Conservation (phyloP, 163 green algal genomes). For the Scenedesmus sp. region DNA sequence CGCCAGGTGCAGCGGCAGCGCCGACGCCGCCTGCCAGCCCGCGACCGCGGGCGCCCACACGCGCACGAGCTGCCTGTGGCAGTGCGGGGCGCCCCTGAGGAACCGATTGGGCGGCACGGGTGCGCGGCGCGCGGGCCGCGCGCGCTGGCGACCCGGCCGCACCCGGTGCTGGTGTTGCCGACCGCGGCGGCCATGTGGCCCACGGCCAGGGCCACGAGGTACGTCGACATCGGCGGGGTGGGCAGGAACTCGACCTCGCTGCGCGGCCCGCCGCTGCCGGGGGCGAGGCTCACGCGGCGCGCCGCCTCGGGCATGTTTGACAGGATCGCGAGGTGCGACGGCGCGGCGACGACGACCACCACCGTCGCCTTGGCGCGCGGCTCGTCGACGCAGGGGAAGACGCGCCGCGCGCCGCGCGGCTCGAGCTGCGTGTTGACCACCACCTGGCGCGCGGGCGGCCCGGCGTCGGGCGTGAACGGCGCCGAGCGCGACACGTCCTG, state of each 20-base stretch:
- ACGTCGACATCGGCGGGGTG: constrained; percentile 58
- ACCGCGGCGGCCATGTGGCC: constrained; percentile 36
- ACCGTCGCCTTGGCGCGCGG: constrained; percentile 57
- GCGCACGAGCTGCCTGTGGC: neutral
- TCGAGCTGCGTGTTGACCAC: constrained; percentile 57
- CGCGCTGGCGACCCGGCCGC: too few species aligned
- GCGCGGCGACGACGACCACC: constrained; percentile 44
- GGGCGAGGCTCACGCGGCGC: neutral
- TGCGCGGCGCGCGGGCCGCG: too few species aligned
- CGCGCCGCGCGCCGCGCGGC: constrained; percentile 14
- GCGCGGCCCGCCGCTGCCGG: neutral
- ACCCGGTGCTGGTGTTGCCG: neutral
- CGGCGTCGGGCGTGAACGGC: constrained; percentile 26
- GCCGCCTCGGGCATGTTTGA: constrained; percentile 48
- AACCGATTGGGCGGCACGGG: too few species aligned
- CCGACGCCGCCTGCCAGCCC: neutral
- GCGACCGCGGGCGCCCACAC: constrained; percentile 36
- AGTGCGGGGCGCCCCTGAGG: too few species aligned
- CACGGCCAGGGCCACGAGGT: constrained; percentile 56
- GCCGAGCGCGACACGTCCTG: constrained; percentile 33
- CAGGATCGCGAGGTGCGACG: constrained; percentile 31
- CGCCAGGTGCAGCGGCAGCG: constrained; percentile 32
- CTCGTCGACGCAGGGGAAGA: constrained; percentile 59
- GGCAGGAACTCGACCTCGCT: constrained; percentile 28
- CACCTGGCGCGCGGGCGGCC: neutral